Conservation (phyloP, 768 basidiomycete genomes). For the Amylocystis lapponica region DNA sequence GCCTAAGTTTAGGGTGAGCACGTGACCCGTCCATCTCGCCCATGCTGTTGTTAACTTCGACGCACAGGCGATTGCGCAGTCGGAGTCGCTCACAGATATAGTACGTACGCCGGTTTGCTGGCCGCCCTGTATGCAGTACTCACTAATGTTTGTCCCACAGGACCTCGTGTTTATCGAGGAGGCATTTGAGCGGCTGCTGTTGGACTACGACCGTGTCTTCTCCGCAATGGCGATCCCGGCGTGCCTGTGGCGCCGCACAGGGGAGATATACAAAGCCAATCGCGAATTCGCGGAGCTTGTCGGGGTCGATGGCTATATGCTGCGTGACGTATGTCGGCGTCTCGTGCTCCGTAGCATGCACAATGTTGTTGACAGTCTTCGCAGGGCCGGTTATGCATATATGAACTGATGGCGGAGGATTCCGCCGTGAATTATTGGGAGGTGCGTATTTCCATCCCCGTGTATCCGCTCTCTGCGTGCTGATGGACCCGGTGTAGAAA, state of each 20-base stretch:
- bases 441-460: constrained; percentile 45
- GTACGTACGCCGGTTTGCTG: constrained; percentile 33
- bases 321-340: constrained; percentile 66
- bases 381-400: constrained; percentile 89
- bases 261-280: constrained; percentile 98
- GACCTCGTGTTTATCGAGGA: constrained; percentile 98
- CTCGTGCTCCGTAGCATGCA: background rate
- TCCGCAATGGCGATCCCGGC: constrained; percentile 96
- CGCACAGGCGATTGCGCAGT: constrained; percentile 65
- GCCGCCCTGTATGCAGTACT: background rate
- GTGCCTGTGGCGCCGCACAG: constrained; percentile 93
- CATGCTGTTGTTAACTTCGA: constrained; percentile 1
- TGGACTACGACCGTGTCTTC: constrained; percentile 94
- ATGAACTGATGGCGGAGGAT: constrained; percentile 98
- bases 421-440: constrained; percentile 98
- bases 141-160: constrained; percentile 27
- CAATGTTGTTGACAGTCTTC: background rate
- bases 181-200: constrained; percentile 89
- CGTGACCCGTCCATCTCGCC: background rate
- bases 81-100: constrained; percentile 67
- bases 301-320: constrained; percentile 79
- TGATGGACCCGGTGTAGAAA: constrained; percentile 76
- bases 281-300: constrained; percentile 91
- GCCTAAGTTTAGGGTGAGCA: constrained; percentile 74
- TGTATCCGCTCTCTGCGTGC: background rate